Percentiles rank a stretch among this genome's conserved stretches.
phyloP scores from a whole-genome alignment of 148 eudicot species.

The Cornus controversa region DNA sequence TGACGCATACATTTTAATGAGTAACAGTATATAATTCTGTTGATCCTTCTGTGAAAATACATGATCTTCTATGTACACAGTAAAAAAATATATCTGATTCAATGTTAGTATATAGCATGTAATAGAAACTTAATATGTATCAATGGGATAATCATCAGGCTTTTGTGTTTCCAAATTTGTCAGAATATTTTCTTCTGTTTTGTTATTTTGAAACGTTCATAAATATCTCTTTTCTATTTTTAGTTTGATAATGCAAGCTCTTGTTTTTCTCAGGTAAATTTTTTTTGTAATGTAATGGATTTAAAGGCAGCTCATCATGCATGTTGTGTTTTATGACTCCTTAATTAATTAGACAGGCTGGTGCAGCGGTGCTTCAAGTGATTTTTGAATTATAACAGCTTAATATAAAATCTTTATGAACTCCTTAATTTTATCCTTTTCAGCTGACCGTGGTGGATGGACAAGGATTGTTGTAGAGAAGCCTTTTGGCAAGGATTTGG shows the following conservation, averaged over 20 bases:
- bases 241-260: neutral
- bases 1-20: too few relatives aligned
- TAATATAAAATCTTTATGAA: conserved; percentile 9
- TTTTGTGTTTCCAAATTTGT: neutral
- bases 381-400: neutral
- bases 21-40: neutral
- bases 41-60: neutral
- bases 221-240: neutral
- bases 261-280: neutral
- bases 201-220: neutral
- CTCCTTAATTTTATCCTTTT: conserved; percentile 20
- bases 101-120: neutral
- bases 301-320: neutral
- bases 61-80: neutral
- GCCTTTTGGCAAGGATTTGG: conserved; percentile 92
- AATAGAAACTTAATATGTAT: neutral
- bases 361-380: neutral
- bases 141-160: neutral
- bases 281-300: neutral
- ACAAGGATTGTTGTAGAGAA: conserved; percentile 94
- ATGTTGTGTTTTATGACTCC: neutral
- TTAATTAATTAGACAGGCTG: neutral
- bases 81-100: neutral
- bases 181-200: neutral
- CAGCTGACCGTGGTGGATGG: conserved; percentile 95